Percentiles rank a stretch among this genome's conserved stretches.
Evolutionary conservation across 2,329 filamentous ascomycete species (phyloP).

Genomic region (Tolypocladium album): DNA sequence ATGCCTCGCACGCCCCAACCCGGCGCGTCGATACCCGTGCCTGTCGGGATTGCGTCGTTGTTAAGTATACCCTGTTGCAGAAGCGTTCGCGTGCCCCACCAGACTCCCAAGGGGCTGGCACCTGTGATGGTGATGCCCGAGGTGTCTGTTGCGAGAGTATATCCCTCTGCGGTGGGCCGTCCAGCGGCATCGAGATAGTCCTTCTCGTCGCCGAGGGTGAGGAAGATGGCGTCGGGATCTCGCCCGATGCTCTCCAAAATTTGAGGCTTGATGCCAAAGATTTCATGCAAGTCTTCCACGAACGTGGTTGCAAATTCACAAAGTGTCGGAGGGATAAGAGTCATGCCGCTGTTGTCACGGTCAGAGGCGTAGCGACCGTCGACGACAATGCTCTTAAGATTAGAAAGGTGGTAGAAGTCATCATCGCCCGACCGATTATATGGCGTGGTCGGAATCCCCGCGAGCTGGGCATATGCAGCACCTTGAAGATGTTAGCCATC

Average conservation of each 20-base stretch:
- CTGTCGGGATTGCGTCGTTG: conserved; percentile 26
- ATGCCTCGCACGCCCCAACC: conserved; percentile 39
- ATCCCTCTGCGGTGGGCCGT: conserved; percentile 35
- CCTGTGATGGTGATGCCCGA: conserved; percentile 35
- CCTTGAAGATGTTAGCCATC: neutral
- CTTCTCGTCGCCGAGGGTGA: conserved; percentile 31
- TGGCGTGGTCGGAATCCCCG: conserved; percentile 23
- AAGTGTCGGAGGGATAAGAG: conserved; percentile 40
- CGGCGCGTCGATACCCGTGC: conserved; percentile 34
- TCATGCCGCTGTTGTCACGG: conserved; percentile 33
- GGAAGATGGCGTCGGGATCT: conserved; percentile 21
- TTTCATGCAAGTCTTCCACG: conserved; percentile 18
- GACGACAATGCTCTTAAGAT: conserved; percentile 28
- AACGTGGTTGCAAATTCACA: conserved; percentile 36
- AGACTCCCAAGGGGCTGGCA: conserved; percentile 42
- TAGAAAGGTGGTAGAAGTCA: conserved; percentile 13
- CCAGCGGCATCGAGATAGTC: conserved; percentile 34
- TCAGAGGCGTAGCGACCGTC: conserved; percentile 27
- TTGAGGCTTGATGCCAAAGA: conserved; percentile 17
- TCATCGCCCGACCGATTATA: conserved; percentile 10
- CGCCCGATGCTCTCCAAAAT: conserved; percentile 11
- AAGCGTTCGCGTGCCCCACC: conserved; percentile 47
- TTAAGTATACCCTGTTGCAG: conserved; percentile 37
- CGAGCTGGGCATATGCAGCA: neutral
- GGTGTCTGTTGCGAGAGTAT: conserved; percentile 29